phyloP scores from a whole-genome alignment of 2,329 filamentous ascomycete genomes.

The Pseudopyrenochaeta lycopersici region DNA sequence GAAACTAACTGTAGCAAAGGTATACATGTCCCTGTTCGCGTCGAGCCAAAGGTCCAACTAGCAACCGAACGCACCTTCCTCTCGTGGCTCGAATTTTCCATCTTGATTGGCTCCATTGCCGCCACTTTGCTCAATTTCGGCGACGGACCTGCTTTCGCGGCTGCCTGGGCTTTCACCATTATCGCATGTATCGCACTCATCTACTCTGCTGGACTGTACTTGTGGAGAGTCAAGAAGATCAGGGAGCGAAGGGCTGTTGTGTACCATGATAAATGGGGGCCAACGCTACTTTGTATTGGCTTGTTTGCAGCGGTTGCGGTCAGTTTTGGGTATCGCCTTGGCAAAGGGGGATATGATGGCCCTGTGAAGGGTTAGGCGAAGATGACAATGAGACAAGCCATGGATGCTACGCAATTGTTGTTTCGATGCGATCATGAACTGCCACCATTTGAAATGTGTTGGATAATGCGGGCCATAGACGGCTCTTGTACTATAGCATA shows the following conservation, averaged over 20 bases:
- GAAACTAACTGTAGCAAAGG: conserved; percentile 53
- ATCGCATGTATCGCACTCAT: conserved; percentile 80
- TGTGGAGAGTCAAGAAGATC: conserved; percentile 89
- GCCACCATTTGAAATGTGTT: too few relatives aligned
- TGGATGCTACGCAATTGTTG: too few relatives aligned
- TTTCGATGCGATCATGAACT: too few relatives aligned
- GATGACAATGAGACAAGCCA: too few relatives aligned
- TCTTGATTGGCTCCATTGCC: conserved; percentile 75
- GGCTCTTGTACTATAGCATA: too few relatives aligned
- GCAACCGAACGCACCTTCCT: conserved; percentile 96
- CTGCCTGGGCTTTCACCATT: conserved; percentile 79
- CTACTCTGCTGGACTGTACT: conserved; percentile 84
- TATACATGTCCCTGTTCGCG: conserved; percentile 93
- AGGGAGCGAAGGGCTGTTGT: conserved; percentile 82
- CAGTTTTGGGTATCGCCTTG: conserved; percentile 83
- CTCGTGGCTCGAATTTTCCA: conserved; percentile 96
- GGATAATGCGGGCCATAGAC: too few relatives aligned
- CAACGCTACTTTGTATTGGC: conserved; percentile 76
- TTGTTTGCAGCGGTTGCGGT: conserved; percentile 77
- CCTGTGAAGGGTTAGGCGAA: conserved; percentile 48
- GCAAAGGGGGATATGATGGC: conserved; percentile 58
- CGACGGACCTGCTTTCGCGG: conserved; percentile 45
- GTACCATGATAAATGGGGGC: conserved; percentile 91
- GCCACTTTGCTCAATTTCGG: conserved; percentile 54
- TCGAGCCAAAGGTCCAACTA: conserved; percentile 98